Conservation (phyloP, 768 basidiomycete species). For the Boletus vermiculosoides region DNA sequence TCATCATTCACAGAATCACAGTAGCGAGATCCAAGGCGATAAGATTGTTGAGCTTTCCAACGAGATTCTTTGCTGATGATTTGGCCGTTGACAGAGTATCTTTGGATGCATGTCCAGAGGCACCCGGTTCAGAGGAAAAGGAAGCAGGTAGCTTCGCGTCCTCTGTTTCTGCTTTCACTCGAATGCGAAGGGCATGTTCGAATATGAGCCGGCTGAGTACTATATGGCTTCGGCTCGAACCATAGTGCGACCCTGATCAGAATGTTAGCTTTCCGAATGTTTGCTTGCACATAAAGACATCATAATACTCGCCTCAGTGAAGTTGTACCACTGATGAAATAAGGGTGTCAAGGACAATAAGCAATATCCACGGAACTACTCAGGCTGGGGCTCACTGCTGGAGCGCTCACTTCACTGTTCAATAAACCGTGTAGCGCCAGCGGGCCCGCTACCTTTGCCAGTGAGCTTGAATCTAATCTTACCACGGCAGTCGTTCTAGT, state of each 20-base stretch:
- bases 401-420: too few species aligned
- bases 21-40: neutral
- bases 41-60: conserved; percentile 3
- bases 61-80: neutral
- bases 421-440: too few species aligned
- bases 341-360: neutral
- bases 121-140: neutral
- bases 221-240: conserved; percentile 1
- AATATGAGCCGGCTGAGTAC: conserved; percentile 3
- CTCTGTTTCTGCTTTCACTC: neutral
- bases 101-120: neutral
- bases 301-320: neutral
- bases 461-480: too few species aligned
- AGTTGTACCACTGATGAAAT: neutral
- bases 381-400: too few species aligned
- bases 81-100: neutral
- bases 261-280: neutral
- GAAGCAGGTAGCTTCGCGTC: neutral
- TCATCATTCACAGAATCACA: neutral
- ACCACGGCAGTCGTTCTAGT: too few species aligned
- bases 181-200: conserved; percentile 1
- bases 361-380: conserved; percentile 1
- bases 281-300: neutral
- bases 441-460: too few species aligned
- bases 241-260: neutral